Percentiles rank a stretch among this genome's conserved stretches.
phyloP scores from a whole-genome alignment of 2,329 filamentous ascomycete species.

The Colletotrichum sp. region DNA sequence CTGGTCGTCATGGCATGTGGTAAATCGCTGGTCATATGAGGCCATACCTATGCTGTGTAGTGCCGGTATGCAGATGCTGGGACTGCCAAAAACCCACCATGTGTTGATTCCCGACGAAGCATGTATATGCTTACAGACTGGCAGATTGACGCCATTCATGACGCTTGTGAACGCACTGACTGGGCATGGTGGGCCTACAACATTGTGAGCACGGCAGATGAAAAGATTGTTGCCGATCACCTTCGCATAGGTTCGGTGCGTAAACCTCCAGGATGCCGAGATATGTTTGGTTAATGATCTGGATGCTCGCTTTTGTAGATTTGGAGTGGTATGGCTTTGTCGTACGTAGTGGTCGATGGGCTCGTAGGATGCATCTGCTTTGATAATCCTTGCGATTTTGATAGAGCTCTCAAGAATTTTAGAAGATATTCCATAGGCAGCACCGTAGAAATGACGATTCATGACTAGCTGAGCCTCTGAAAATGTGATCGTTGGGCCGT shows the following conservation, averaged over 20 bases:
- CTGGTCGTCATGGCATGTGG: not conserved
- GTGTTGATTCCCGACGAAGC: not conserved
- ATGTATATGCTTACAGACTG: not conserved
- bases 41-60: not conserved
- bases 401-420: not conserved
- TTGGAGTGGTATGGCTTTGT: not conserved
- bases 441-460: not conserved
- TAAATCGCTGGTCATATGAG: too few relatives aligned
- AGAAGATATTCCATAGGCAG: fast-evolving
- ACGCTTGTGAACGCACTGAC: not conserved
- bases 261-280: not conserved
- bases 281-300: not conserved
- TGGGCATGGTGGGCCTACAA: fast-evolving
- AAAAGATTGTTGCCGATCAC: not conserved
- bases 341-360: not conserved
- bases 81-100: too few relatives aligned
- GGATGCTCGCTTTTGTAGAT: not conserved
- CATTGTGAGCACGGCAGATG: not conserved
- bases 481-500: not conserved
- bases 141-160: fast-evolving
- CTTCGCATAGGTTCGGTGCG: not conserved
- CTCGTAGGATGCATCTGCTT: fast-evolving
- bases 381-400: fast-evolving
- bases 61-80: not conserved
- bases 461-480: not conserved